These are phyloP conservation scores for Metschnikowia colocasiae DNA, from an alignment of 805 yeast genomes.

Conservation along the genomic window DNA sequence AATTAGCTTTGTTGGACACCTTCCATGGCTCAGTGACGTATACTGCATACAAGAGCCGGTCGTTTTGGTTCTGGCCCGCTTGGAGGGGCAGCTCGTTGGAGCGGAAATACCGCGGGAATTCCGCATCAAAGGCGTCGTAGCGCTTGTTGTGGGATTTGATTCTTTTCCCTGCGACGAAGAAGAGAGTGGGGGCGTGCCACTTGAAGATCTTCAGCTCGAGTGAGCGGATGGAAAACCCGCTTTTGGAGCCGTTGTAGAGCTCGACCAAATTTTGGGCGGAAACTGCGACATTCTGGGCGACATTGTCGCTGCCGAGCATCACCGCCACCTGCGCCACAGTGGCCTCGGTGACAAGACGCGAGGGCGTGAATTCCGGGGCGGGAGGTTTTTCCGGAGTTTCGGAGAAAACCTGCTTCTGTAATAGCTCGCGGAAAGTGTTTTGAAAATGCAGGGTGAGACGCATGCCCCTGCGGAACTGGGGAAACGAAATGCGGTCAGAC, in stretches of 20 bases:
- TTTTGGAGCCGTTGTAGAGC: conserved; percentile 67
- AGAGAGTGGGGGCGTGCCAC: conserved; percentile 84
- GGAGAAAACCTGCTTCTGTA: neutral
- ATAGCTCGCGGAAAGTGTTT: neutral
- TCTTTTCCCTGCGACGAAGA: conserved; percentile 64
- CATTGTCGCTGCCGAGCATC: conserved; percentile 21
- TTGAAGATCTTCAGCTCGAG: conserved; percentile 79
- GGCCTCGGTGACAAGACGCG: conserved; percentile 42
- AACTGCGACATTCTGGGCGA: conserved; percentile 29
- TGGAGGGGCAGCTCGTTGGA: conserved; percentile 22
- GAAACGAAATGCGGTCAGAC: conserved; percentile 1
- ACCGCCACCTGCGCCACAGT: conserved; percentile 38
- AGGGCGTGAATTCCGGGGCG: conserved; percentile 3
- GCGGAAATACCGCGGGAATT: conserved; percentile 40
- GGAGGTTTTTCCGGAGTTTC: neutral
- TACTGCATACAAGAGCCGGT: conserved; percentile 58
- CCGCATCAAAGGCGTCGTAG: conserved; percentile 48
- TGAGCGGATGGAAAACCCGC: conserved; percentile 86
- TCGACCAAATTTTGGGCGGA: conserved; percentile 49
- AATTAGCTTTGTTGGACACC: conserved; percentile 61
- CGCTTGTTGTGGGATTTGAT: conserved; percentile 44
- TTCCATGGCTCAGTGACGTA: conserved; percentile 74
- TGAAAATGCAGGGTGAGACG: conserved; percentile 5
- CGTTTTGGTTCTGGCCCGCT: conserved; percentile 38
- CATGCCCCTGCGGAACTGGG: conserved; percentile 6